Base-by-base conservation (phyloP, 148 eudicot species). In the Cornus suecica region DNA sequence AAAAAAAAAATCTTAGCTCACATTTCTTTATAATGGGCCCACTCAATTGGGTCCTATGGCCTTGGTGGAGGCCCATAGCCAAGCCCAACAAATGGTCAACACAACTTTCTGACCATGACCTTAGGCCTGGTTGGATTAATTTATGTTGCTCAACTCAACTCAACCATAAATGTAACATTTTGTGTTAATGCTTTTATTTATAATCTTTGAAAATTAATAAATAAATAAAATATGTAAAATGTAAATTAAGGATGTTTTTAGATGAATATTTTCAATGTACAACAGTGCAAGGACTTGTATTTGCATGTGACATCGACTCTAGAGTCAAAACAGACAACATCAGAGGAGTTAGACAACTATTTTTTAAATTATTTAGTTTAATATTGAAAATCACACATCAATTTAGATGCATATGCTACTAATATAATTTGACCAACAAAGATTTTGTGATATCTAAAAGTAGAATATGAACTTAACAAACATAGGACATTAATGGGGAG, bases 381-480 rank as follows among this genome's bases (percentile, higher is more conserved):
- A 58, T 28, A 15, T 27, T 13, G 26, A 51, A 52, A 71, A 28
- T 14, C 61, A 52, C 41, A 9, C 8, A 23, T 29, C 26, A 28
- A n/a, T 10, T 10, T 32, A 61, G 54, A 16, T 29, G 52, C 52
- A 24, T 24, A 56, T 58, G 30, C 10, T 61, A 14, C 23, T 37
- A 32, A 16, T 32, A 32, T 34, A 73, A 73, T n/a, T 23, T 15
- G 26, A 20, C 6, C 1, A 32, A 24, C 37, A 9, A 26, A 37
- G 25, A 25, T 34, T 34, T 62, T 45, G 54, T 24, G 20, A 16
- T 15, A 26, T 24, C 15, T 24, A 32, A 34, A 62, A 34, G 16
- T 16, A 18, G 41, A 70, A 42, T 60, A 45, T 64, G 48, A 76
- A 30, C n/a, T 22, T 45, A 68, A 42, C 31, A 18, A 77, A 23